Percentiles rank a stretch among this genome's conserved stretches.
Evolutionary conservation across 352 stramenopile species (phyloP).

Genomic region (Phytophthora pluvialis): DNA sequence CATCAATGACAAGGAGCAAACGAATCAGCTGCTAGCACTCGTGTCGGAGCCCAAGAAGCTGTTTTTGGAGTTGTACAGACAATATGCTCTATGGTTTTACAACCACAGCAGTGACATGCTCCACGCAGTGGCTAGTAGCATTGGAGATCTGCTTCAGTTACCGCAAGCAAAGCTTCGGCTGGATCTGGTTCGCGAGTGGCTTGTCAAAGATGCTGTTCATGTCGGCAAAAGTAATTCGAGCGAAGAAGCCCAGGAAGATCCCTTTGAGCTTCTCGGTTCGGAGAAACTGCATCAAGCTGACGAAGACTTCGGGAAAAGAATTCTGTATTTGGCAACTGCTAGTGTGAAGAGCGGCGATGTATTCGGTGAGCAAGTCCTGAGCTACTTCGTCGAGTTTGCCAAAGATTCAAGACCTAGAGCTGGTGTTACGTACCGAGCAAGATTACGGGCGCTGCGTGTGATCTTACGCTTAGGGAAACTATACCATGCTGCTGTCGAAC

Average conservation of each 20-base stretch:
- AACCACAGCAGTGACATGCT: constrained; percentile 34
- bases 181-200: constrained; percentile 57
- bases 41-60: constrained; percentile 44
- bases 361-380: constrained; percentile 39
- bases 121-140: constrained; percentile 35
- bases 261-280: constrained; percentile 41
- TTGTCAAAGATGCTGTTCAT: constrained; percentile 51
- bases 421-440: constrained; percentile 66
- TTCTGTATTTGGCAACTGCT: constrained; percentile 39
- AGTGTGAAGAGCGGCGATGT: constrained; percentile 25
- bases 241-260: constrained; percentile 31
- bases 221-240: background rate
- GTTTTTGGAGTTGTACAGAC: constrained; percentile 53
- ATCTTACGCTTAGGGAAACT: constrained; percentile 42
- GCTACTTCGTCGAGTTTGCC: constrained; percentile 48
- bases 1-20: constrained; percentile 22
- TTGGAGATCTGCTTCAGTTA: constrained; percentile 41
- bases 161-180: constrained; percentile 36
- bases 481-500: constrained; percentile 24
- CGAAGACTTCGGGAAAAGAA: constrained; percentile 40
- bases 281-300: constrained; percentile 42
- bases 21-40: constrained; percentile 36
- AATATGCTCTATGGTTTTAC: constrained; percentile 46
- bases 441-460: constrained; percentile 50
- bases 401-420: constrained; percentile 48